Conservation (phyloP, 129 eudicot genomes). For the Mikania micrantha region DNA sequence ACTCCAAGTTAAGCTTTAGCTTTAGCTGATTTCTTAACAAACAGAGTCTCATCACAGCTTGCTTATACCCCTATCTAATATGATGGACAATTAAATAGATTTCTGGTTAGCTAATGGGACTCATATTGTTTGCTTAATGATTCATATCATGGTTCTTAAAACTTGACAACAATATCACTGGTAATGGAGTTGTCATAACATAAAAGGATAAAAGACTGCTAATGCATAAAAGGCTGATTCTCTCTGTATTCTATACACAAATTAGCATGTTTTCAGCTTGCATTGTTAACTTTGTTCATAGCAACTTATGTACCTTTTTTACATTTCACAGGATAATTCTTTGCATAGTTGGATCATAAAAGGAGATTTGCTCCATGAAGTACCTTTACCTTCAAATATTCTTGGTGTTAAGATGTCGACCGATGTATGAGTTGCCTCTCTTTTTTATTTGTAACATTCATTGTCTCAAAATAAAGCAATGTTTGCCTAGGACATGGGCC, state of each 20-base stretch:
- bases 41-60: too few relatives aligned
- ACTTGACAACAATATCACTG: background rate
- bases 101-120: background rate
- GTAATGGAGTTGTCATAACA: background rate
- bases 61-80: background rate
- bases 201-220: slow-evolving; percentile 7
- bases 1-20: too few relatives aligned
- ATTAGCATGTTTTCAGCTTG: background rate
- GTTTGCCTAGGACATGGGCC: background rate
- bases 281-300: background rate
- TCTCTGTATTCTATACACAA: background rate
- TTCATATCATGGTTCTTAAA: background rate
- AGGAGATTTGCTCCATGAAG: slow-evolving; percentile 44
- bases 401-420: slow-evolving; percentile 58
- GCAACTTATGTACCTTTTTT: background rate
- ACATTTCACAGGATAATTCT: slow-evolving; percentile 58
- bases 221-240: background rate
- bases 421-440: slow-evolving; percentile 44
- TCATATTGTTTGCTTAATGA: background rate
- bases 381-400: slow-evolving; percentile 60
- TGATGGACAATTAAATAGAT: slow-evolving; percentile 8
- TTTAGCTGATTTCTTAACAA: too few relatives aligned
- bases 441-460: background rate
- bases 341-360: slow-evolving; percentile 59
- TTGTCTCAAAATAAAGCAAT: background rate